Base-by-base conservation (phyloP, 805 yeast species). In the Monosporozyma servazzii region DNA sequence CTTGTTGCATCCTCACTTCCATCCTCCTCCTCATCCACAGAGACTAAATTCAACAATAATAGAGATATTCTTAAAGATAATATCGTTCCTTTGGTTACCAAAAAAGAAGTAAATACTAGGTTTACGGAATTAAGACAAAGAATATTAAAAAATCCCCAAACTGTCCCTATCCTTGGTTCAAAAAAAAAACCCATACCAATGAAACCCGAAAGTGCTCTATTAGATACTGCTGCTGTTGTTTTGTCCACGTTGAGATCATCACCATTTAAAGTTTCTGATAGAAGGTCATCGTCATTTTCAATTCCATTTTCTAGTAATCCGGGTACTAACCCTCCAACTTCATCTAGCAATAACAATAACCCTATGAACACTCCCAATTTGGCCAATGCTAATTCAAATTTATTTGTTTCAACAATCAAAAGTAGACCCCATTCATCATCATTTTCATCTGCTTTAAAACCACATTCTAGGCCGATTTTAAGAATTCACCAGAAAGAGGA, bases 201-300 rank as follows among this genome's bases (percentile, higher is more conserved):
- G 17, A 27, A 27, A 18, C 25, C n/a, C 9, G 20, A 23, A 47
- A 44, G 36, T 48, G 55, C 3, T 58, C 54, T 33, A 63, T 51
- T 63, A 47, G 69, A 64, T 17, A 57, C 58, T 18, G 70, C 70
- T 0, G 70, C 68, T 4, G 67, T 64, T 1, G 68, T 64, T 2
- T 49, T 66, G 30, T 65, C 69, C 3, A 64, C 58, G 42, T 60
- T 66, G 66, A 58, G 69, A 50, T 66, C 70, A 11, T 65, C 70
- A 2, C 70, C 70, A 4, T 65, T 58, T 45, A 56, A 53, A 46
- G 52, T 63, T 49, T 43, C 54, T 31, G 56, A 59, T 45, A 51
- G 48, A 41, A 44, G 59, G 45, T 46, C 57, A n/a, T 48, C 52
- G 20, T 43, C 41, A 5, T 48, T 41, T 11, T 51, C 53, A 33